Base-by-base conservation (phyloP, 305 asterid genomes). In the Rubia balearica region DNA sequence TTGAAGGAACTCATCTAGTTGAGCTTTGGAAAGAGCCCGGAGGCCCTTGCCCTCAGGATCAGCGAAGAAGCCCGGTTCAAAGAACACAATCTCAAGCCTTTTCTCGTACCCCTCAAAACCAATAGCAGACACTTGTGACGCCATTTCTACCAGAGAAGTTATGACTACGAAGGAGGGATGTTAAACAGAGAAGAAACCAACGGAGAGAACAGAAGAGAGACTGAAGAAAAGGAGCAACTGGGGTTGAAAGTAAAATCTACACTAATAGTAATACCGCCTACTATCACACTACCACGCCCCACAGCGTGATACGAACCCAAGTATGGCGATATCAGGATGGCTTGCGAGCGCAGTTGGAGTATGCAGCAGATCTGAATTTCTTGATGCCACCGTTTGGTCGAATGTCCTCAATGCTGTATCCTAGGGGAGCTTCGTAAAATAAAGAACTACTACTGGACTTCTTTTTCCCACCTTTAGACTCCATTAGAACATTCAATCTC, bases 321-420 rank as follows among this genome's bases (percentile, higher is more conserved):
- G 19, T 7, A 10, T 33, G 73, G 80, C 57, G 81, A 68, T 88
- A 82, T 92, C 98, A 92, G 90, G 98, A 92, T 76, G 98, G 98
- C 71, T 87, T 89, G 87, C 98, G 98, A 75, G 96, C 94, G 82
- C 98, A 92, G 95, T 90, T 92, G 78, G 96, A 90, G 96, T 90
- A 92, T 0, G 98, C 96, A 90, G 98, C 98, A 80, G 96, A 92
- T 85, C 88, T 83, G 96, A 92, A 90, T 78, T 90, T 92, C 96
- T 86, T 87, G 85, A 92, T 87, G 83, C 96, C 98, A 14, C 98
- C 96, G 86, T 88, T 88, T 67, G 98, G 98, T 87, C 96, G 94
- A 72, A 92, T 49, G 90, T 92, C 96, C 33, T 88, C 98, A 86
- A 87, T 90, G 91, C 89, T 77, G 85, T 92, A 89, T 73, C 90